Base-by-base conservation (phyloP, 768 basidiomycete species). In the Termitomyces sp. region DNA sequence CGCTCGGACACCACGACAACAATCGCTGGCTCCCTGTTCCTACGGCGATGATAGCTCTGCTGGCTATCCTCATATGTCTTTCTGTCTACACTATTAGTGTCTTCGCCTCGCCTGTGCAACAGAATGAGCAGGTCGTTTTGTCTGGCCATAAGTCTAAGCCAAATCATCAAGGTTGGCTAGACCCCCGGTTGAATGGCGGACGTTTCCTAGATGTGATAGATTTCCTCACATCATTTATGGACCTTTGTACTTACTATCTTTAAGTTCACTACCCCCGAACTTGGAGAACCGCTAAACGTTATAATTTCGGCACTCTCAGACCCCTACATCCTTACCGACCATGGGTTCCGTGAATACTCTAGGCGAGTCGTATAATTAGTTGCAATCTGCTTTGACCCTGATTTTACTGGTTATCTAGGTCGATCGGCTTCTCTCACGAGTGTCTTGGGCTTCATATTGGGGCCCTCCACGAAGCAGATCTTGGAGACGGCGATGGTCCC, bases 211-310 rank as follows among this genome's bases (percentile, higher is more conserved):
- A 95, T 68, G 92, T 93, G 65, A 68, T 86, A 40, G 20, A 14
- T 8, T 36, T 16, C n/a, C 23, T 41, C 50, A 40, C 36, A 28
- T 35, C 26, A 43, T 48, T 12, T 8, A 18, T 57, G n/a, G 12
- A 38, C 47, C 20, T 12, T 48, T 59, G 44, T 32, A 49, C 49
- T 61, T 28, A 49, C 10, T 32, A 47, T 56, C 26, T 53, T 60
- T 33, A 56, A 92, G 90, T 91, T 79, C 71, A 86, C 88, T 8
- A 84, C 80, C 4, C 78, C 77, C 56, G 74, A 75, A 59, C 78
- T 78, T 36, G 93, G 93, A 46, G 93, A 95, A 72, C 93, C 93
- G 13, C 72, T 95, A 58, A 95, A 95, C 66, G 78, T 91, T 50
- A 88, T 95, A 66, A 86, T 95, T 47, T 89, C 90, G 30, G 87